Percentiles rank a stretch among this genome's conserved stretches.
Evolutionary conservation across 352 stramenopile genomes (phyloP).

Genomic region (Globisporangium iwayamae): DNA sequence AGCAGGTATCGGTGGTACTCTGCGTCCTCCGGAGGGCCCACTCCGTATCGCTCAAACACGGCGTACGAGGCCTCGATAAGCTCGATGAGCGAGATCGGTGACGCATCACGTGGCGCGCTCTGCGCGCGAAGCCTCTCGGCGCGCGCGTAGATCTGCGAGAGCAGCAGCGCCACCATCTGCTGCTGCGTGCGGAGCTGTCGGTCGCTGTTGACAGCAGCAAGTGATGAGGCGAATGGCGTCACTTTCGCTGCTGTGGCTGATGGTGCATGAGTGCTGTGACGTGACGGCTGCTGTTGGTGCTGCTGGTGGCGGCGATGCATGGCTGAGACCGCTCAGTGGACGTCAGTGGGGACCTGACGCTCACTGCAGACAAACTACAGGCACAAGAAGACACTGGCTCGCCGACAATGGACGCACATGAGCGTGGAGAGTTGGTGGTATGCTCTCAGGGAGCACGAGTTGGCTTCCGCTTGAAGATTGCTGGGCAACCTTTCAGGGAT

Average conservation of each 20-base stretch:
- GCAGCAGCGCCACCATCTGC: conserved; percentile 21
- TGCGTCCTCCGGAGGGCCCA: conserved; percentile 39
- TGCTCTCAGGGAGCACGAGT: too few relatives aligned
- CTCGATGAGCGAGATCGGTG: conserved; percentile 52
- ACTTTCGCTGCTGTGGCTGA: background rate
- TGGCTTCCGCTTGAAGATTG: too few relatives aligned
- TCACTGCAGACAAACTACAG: too few relatives aligned
- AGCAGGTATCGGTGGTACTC: conserved; percentile 55
- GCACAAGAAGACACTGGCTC: too few relatives aligned
- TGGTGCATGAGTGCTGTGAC: background rate
- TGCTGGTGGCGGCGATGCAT: background rate
- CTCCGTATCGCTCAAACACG: conserved; percentile 49
- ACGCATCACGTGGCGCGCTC: background rate
- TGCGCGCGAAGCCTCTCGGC: conserved; percentile 24
- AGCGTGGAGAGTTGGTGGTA: too few relatives aligned
- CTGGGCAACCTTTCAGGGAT: too few relatives aligned
- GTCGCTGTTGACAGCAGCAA: background rate
- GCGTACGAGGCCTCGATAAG: conserved; percentile 53
- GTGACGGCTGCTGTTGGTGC: background rate
- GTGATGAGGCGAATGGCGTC: background rate
- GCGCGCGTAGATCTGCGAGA: conserved; percentile 43
- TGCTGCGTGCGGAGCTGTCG: conserved; percentile 1
- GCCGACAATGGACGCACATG: too few relatives aligned
- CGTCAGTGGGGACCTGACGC: background rate
- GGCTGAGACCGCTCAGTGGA: background rate